Conservation (phyloP, 129 eudicot species). For the Flaveria robusta region DNA sequence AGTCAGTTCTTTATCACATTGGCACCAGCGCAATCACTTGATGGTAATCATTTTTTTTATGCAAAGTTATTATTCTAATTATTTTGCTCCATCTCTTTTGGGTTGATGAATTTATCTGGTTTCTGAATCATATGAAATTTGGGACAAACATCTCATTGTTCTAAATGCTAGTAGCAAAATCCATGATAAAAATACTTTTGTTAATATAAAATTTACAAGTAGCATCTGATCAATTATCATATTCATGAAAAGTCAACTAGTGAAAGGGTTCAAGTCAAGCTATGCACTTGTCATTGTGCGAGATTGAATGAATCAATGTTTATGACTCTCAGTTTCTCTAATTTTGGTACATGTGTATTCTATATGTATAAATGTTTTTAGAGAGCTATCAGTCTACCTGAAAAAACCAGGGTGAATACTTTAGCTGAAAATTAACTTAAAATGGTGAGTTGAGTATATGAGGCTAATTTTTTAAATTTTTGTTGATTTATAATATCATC, state of each 20-base stretch:
- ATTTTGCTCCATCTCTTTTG: not conserved
- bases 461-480: not conserved
- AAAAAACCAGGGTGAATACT: slow-evolving; percentile 2
- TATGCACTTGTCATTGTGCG: slow-evolving; percentile 3
- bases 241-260: not conserved
- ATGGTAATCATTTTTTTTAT: slow-evolving; percentile 45
- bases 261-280: not conserved
- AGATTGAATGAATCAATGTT: slow-evolving; percentile 6
- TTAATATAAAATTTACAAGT: not conserved
- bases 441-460: not conserved
- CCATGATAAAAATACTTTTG: not conserved
- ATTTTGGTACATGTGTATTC: not conserved
- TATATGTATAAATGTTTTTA: not conserved
- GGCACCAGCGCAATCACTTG: slow-evolving; percentile 95
- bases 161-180: slow-evolving; percentile 11
- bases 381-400: not conserved
- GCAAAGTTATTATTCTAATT: slow-evolving; percentile 3
- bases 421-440: not conserved
- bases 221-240: not conserved
- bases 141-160: not conserved
- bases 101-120: not conserved
- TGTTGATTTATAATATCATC: not conserved
- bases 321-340: not conserved
- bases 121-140: slow-evolving; percentile 12
- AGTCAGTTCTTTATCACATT: slow-evolving; percentile 93